Conservation (phyloP, 495 filamentous ascomycete species). For the Usnea hakonensis region DNA sequence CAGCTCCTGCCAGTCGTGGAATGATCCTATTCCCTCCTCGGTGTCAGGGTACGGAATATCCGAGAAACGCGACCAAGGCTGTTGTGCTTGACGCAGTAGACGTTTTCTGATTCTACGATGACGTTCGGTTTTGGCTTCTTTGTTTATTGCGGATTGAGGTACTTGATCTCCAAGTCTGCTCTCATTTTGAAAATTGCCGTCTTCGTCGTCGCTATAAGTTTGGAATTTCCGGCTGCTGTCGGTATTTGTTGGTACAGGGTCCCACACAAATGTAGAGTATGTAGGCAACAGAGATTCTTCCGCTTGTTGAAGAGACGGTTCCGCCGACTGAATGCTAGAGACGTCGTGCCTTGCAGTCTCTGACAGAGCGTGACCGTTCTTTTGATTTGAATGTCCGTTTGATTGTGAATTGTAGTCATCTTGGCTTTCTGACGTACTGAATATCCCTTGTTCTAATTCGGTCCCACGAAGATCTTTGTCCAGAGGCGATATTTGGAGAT, state of each 20-base stretch:
- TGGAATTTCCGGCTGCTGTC: not conserved
- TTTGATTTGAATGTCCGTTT: not conserved
- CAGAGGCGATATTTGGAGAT: not conserved
- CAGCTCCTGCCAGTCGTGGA: not conserved
- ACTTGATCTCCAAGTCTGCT: not conserved
- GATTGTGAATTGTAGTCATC: not conserved
- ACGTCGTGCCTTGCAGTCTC: not conserved
- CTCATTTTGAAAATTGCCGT: not conserved
- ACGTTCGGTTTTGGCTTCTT: not conserved
- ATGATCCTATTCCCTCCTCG: not conserved
- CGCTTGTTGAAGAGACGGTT: not conserved
- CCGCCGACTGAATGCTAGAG: not conserved
- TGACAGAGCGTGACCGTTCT: not conserved
- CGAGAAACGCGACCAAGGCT: not conserved
- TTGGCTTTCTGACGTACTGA: not conserved
- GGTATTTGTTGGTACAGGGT: not conserved
- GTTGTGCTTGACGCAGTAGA: not conserved
- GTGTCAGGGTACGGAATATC: not conserved
- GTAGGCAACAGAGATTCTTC: not conserved
- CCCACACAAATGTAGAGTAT: not conserved
- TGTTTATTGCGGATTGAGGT: not conserved
- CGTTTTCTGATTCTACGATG: not conserved
- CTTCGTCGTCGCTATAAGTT: not conserved
- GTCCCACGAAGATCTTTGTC: not conserved
- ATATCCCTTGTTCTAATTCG: not conserved